phyloP scores from a whole-genome alignment of 176 grass and related monocot genomes.

The Zea luxurians region DNA sequence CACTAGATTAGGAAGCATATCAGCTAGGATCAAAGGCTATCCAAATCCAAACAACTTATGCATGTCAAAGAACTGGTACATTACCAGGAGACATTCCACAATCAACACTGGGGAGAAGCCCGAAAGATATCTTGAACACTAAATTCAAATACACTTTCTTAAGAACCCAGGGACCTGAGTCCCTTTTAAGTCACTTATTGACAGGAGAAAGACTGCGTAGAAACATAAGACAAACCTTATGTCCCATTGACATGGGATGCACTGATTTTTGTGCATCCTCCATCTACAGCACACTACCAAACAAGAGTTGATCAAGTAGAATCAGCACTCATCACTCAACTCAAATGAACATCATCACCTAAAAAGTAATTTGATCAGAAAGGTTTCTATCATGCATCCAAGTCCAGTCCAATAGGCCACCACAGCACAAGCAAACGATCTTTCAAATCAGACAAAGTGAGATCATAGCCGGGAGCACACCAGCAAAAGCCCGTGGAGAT shows the following conservation, averaged over 20 bases:
- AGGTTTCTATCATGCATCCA: background rate
- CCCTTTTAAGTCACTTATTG: background rate
- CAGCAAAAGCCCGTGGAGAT: too few relatives aligned
- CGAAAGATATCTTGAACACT: background rate
- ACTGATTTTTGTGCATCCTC: background rate
- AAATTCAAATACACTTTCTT: background rate
- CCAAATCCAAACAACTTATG: background rate
- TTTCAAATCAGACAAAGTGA: background rate
- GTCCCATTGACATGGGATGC: too few relatives aligned
- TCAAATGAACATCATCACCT: background rate
- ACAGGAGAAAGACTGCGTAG: too few relatives aligned
- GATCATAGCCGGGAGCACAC: background rate
- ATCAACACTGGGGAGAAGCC: background rate
- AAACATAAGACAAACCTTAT: background rate
- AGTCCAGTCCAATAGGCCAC: background rate
- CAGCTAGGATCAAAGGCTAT: background rate
- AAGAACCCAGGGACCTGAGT: background rate
- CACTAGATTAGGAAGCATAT: background rate
- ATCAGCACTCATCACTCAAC: background rate
- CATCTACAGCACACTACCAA: background rate
- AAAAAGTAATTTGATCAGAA: slow-evolving; percentile 21
- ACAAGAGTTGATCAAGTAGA: background rate
- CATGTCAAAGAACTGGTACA: background rate
- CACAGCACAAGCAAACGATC: background rate
- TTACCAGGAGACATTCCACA: background rate